A percentile compares a stretch with the other conserved stretches of the same genome.
Conservation (phyloP, 2,329 filamentous ascomycete species). For the Ilyonectria mors-panacis region DNA sequence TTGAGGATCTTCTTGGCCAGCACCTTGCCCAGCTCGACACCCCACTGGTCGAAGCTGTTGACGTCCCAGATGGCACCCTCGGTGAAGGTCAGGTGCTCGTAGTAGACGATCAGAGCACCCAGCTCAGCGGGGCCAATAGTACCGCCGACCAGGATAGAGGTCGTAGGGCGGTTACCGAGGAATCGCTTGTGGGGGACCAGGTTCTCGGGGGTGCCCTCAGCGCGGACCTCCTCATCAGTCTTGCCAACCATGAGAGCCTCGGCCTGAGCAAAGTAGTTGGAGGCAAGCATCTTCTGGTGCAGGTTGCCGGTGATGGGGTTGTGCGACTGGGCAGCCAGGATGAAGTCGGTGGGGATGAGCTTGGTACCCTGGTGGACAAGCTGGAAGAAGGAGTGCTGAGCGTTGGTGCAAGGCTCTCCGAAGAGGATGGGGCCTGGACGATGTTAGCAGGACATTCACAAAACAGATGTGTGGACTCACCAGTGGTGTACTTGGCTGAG, state of each 20-base stretch:
- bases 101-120: constrained; percentile 97
- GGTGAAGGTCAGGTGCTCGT: constrained; percentile 98
- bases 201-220: constrained; percentile 79
- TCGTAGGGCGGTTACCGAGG: constrained; percentile 96
- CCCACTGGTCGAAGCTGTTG: constrained; percentile 99
- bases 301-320: constrained; percentile 94
- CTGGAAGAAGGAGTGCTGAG: constrained; percentile 99
- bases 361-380: constrained; percentile 99
- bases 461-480: constrained; percentile 46
- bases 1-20: constrained; percentile 91
- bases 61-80: constrained; percentile 99
- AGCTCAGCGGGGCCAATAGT: constrained; percentile 95
- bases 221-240: constrained; percentile 83
- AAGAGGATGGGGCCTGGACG: constrained; percentile 86
- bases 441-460: constrained; percentile 37
- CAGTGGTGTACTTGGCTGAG: constrained; percentile 97
- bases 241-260: constrained; percentile 94
- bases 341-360: constrained; percentile 98
- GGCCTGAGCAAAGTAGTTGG: constrained; percentile 91
- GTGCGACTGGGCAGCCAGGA: constrained; percentile 95
- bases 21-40: constrained; percentile 97
- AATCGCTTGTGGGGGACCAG: constrained; percentile 99
- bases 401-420: constrained; percentile 98
- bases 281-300: constrained; percentile 96
- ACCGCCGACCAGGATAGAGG: constrained; percentile 89